phyloP scores from a whole-genome alignment of 345 rosid genomes.

The Gossypium raimondii region DNA sequence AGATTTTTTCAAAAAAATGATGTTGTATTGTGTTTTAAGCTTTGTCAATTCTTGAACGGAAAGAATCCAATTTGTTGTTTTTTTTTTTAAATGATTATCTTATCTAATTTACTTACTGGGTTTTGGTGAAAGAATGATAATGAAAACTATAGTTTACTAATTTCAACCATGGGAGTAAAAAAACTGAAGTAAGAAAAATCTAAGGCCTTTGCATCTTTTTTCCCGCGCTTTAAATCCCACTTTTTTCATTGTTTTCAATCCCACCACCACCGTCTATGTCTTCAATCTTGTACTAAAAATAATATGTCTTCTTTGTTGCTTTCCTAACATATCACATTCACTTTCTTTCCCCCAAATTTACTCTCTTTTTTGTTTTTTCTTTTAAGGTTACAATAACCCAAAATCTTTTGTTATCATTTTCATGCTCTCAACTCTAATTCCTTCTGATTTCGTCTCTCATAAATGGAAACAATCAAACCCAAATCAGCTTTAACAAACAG shows the following conservation, averaged over 20 bases:
- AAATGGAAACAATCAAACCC: constrained; percentile 56
- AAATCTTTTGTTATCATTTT: background rate
- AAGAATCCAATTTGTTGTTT: background rate
- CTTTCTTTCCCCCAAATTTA: constrained; percentile 24
- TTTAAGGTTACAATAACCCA: background rate
- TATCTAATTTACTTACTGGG: background rate
- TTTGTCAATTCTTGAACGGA: background rate
- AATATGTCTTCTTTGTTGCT: constrained; percentile 18
- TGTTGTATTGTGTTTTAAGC: background rate
- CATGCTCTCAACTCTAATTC: constrained; percentile 13
- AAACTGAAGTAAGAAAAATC: background rate
- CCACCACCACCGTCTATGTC: constrained; percentile 27
- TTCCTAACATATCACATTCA: constrained; percentile 4
- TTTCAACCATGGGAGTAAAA: background rate
- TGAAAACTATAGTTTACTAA: background rate
- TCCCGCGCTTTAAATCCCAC: constrained; percentile 40
- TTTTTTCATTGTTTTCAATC: background rate
- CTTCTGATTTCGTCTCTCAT: background rate
- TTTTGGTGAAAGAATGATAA: too few species aligned
- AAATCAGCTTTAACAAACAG: constrained; percentile 38
- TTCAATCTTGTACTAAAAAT: constrained; percentile 35
- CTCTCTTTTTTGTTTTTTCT: background rate
- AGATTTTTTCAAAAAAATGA: background rate
- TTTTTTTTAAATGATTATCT: background rate
- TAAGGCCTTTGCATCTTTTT: background rate